These are phyloP conservation scores for Scheffersomyces lignicola DNA, from an alignment of 1,139 yeast species.

Conservation along the genomic window DNA sequence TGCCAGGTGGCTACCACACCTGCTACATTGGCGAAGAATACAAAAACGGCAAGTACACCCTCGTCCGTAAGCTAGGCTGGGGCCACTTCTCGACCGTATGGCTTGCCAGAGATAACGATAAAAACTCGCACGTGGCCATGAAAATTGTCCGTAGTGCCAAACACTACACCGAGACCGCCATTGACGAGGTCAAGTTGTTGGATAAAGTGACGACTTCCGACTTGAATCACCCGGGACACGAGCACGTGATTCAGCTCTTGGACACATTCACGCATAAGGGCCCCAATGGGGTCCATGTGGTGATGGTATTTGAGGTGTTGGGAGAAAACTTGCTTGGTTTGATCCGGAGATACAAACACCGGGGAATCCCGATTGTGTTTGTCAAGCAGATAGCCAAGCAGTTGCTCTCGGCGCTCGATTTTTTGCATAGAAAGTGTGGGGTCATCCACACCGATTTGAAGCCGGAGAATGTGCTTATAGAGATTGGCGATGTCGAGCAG, in stretches of 20 bases:
- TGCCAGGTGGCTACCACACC: slow-evolving; percentile 86
- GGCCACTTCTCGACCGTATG: slow-evolving; percentile 54
- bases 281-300: slow-evolving; percentile 74
- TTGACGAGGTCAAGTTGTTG: slow-evolving; percentile 75
- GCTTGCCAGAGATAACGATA: slow-evolving; percentile 54
- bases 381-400: slow-evolving; percentile 84
- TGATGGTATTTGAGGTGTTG: slow-evolving; percentile 86
- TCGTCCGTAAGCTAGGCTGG: slow-evolving; percentile 71
- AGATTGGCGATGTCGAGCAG: slow-evolving; percentile 74
- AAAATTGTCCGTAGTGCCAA: slow-evolving; percentile 79
- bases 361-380: slow-evolving; percentile 71
- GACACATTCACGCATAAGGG: slow-evolving; percentile 71
- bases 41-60: slow-evolving; percentile 57
- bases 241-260: slow-evolving; percentile 61
- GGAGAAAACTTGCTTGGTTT: slow-evolving; percentile 80
- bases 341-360: slow-evolving; percentile 64
- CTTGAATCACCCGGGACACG: slow-evolving; percentile 62
- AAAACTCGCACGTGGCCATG: slow-evolving; percentile 71
- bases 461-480: slow-evolving; percentile 85
- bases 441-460: slow-evolving; percentile 87
- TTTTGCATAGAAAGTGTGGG: slow-evolving; percentile 83
- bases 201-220: slow-evolving; percentile 47
- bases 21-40: slow-evolving; percentile 74
- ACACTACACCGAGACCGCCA: slow-evolving; percentile 80
- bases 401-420: slow-evolving; percentile 72